Base-by-base conservation (phyloP, 305 asterid species). In the Fraxinus albicans region DNA sequence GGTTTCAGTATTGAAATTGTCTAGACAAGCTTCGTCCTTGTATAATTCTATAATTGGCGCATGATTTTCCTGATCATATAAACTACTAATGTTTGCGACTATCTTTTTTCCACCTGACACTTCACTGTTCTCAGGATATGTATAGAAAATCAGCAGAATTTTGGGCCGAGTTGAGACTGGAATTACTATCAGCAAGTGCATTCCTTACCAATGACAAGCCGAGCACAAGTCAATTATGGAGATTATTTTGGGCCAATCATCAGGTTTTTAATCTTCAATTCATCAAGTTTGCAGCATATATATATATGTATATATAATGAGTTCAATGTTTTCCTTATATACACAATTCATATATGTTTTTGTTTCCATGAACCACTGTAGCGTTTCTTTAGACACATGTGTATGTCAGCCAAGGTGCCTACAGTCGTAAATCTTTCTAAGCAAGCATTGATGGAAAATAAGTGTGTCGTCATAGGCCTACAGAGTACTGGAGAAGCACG, bases 401-500 rank as follows among this genome's bases (percentile, higher is more conserved):
- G 99, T 83, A 94, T 97, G 98, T 93, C 99, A 70, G 98, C 99
- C 75, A 97, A 97, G 91, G 98, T 97, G 83, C 97, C 98, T 82
- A 98, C 97, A 38, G 94, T 94, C 79, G 93, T 97, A 81, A 90
- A 90, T 83, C 93, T 97, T 72, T 91, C 98, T 75, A 86, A 94
- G 89, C 92, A 91, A 89, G 98, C 98, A 86, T 86, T 97, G 89
- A 77, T 81, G 86, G 93, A 90, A 23, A 84, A 89, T 86, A 97
- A 97, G 87, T 95, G 98, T 89, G 98, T 94, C 83, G 98, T 97
- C 82, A 83, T 97, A 83, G 99, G 99, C 87, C 89, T 97, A 77
- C 99, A 97, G 91, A 97, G 98, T 85, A 97, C 99, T 79, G 99
- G 99, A 89, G 99, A 95, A 87, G 99, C 98, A 78, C 92, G 98